Evolutionary conservation across 2,329 filamentous ascomycete species (phyloP).

Genomic region (Delphinella strobiligena): DNA sequence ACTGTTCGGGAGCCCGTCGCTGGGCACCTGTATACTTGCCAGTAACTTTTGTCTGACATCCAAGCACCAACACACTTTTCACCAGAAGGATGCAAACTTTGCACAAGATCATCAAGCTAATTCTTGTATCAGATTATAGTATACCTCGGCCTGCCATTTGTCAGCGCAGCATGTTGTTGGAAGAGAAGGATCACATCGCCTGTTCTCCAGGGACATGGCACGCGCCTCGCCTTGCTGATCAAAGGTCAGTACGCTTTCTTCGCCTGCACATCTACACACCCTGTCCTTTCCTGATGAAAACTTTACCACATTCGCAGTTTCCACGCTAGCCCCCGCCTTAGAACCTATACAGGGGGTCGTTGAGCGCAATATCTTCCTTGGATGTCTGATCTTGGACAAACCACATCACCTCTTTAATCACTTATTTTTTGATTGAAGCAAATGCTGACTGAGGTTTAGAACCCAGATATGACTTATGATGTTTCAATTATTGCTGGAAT

Average conservation of each 20-base stretch:
- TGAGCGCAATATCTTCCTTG: conserved; percentile 29
- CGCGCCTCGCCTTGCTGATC: neutral
- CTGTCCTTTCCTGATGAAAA: conserved; percentile 52
- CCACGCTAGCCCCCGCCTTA: conserved; percentile 46
- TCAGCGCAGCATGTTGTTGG: neutral
- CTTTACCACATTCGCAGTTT: conserved; percentile 78
- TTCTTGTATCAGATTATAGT: neutral
- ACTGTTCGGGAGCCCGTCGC: conserved; percentile 54
- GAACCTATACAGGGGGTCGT: conserved; percentile 26
- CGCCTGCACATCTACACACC: neutral
- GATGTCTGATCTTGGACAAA: conserved; percentile 23
- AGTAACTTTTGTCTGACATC: conserved; percentile 71
- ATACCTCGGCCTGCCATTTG: neutral
- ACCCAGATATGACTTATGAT: no score
- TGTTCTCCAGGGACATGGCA: neutral
- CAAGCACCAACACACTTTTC: neutral
- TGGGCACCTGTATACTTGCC: conserved; percentile 74
- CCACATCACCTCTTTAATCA: neutral
- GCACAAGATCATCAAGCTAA: neutral
- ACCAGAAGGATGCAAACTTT: neutral
- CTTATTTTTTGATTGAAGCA: neutral
- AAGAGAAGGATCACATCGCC: neutral
- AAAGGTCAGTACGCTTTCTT: conserved; percentile 6
- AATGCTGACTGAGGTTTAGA: neutral
- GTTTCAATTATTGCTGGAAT: no score